Conservation (phyloP, 2,329 filamentous ascomycete species). For the Malbranchea zuffiana region DNA sequence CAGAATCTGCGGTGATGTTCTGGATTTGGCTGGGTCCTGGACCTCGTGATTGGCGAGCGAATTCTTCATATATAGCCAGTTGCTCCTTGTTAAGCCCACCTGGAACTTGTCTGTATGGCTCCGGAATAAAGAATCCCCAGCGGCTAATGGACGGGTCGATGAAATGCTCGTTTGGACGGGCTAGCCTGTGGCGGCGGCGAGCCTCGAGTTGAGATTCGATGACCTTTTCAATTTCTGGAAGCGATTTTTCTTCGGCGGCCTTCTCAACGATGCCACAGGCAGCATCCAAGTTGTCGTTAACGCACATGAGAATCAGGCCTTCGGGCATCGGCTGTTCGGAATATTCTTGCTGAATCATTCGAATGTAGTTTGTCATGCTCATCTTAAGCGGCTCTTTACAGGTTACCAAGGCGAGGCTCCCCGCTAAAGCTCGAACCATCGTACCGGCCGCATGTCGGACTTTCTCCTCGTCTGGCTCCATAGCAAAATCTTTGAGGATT, state of each 20-base stretch:
- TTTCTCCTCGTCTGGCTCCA: slow-evolving; percentile 79
- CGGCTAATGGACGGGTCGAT: slow-evolving; percentile 70
- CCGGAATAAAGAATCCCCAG: slow-evolving; percentile 88
- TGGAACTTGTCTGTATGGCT: slow-evolving; percentile 79
- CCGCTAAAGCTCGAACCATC: slow-evolving; percentile 90
- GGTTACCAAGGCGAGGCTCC: slow-evolving; percentile 89
- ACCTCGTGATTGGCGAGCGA: slow-evolving; percentile 73
- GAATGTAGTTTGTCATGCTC: slow-evolving; percentile 95
- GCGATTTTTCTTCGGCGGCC: slow-evolving; percentile 82
- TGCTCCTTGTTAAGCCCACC: slow-evolving; percentile 81
- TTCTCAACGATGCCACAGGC: slow-evolving; percentile 92
- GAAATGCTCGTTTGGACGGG: slow-evolving; percentile 72
- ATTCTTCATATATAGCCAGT: slow-evolving; percentile 92
- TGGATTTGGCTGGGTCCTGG: slow-evolving; percentile 43
- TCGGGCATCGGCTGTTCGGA: slow-evolving; percentile 69
- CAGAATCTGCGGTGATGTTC: slow-evolving; percentile 47
- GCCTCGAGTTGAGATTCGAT: slow-evolving; percentile 70
- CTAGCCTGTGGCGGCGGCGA: slow-evolving; percentile 62
- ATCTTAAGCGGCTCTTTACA: slow-evolving; percentile 94
- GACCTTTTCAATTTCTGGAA: slow-evolving; percentile 90
- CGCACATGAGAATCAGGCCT: slow-evolving; percentile 94
- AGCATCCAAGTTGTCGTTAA: slow-evolving; percentile 91
- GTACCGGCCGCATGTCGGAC: slow-evolving; percentile 77
- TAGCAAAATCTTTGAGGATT: slow-evolving; percentile 91
- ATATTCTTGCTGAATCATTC: slow-evolving; percentile 60